Base-by-base conservation (phyloP, 2,329 filamentous ascomycete genomes). In the Penicillium sumatraense region DNA sequence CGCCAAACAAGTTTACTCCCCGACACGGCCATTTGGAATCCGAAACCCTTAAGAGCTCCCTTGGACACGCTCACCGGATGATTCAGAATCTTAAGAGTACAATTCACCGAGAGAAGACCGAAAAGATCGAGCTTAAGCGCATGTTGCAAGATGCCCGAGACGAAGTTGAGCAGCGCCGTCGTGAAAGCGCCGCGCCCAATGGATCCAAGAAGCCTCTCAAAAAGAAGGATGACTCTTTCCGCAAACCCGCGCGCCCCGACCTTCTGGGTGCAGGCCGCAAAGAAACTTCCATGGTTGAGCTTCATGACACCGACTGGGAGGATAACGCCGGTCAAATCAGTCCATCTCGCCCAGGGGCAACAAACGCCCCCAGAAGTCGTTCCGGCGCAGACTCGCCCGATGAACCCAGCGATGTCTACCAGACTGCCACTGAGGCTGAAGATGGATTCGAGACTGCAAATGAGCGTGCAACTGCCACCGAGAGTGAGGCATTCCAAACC, bases 41-140 rank as follows among this genome's bases (percentile, higher is more conserved):
- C 0, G 95, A 99, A 77, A 99, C 95, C 0, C 80, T 99, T 63
- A 96, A 95, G 78, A 96, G 93, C 51, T 97, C 93, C 23, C 83
- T 98, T 24, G 89, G 92, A 63, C 95, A 99, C 72, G 93, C 95
- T 35, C 95, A 98, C 73, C 87, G 93, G 54, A 97, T 96, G 77
- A 97, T 99, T 56, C 93, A 98, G 72, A 96, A 91, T 67, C 85
- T 98, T 64, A 92, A 96, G 75, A 92, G 89, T 72, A 96, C 93
- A 67, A 90, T 98, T 44, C 93, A 99, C 73, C 89, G 95, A 29
- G 95, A 99, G 75, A 99, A 98, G 86, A 97, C 93, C 0, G 95
- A 99, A 75, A 99, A 97, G 80, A 85, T 98, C 24, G 95, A 99
- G 75, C 84, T 98, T 51, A 93, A 91, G 76, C 89, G 93, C 56